A percentile compares a stretch with the other conserved stretches of the same genome.
Conservation (phyloP, 352 stramenopile genomes). For the Phytophthora sansomeana region DNA sequence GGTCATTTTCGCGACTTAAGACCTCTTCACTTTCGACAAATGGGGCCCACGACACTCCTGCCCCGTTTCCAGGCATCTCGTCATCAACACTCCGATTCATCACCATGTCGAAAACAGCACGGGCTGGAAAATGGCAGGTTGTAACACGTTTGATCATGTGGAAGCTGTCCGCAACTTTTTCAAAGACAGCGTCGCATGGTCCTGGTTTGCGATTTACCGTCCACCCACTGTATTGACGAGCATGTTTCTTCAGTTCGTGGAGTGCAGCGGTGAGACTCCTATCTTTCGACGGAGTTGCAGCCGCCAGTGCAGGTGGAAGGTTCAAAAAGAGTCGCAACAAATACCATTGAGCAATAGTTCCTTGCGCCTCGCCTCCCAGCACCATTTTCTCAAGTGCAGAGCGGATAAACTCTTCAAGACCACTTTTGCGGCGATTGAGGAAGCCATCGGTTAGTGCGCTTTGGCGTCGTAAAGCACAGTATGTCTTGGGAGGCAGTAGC, state of each 20-base stretch:
- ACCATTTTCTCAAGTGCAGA: conserved; percentile 69
- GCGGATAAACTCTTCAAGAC: conserved; percentile 72
- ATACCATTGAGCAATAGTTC: conserved; percentile 72
- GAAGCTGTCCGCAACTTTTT: conserved; percentile 67
- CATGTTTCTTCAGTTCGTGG: conserved; percentile 63
- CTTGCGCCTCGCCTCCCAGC: conserved; percentile 51
- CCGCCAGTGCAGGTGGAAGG: conserved; percentile 41
- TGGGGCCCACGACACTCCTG: conserved; percentile 41
- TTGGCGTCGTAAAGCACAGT: conserved; percentile 48
- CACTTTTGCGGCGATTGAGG: conserved; percentile 66
- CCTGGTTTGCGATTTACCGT: conserved; percentile 39
- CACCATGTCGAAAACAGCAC: conserved; percentile 78
- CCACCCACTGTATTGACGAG: conserved; percentile 50
- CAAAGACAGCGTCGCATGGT: conserved; percentile 60
- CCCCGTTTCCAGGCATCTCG: conserved; percentile 17
- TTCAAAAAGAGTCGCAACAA: conserved; percentile 73
- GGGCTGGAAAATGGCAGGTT: conserved; percentile 68
- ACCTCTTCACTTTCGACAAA: conserved; percentile 62
- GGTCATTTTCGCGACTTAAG: conserved; percentile 52
- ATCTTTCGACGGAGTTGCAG: conserved; percentile 58
- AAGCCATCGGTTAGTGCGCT: conserved; percentile 57
- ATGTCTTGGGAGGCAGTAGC: conserved; percentile 72
- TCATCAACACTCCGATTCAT: conserved; percentile 47
- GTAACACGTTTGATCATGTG: conserved; percentile 73
- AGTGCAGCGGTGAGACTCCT: conserved; percentile 56